Conservation (phyloP, 495 filamentous ascomycete species). For the Aspergillus ellipticus region DNA sequence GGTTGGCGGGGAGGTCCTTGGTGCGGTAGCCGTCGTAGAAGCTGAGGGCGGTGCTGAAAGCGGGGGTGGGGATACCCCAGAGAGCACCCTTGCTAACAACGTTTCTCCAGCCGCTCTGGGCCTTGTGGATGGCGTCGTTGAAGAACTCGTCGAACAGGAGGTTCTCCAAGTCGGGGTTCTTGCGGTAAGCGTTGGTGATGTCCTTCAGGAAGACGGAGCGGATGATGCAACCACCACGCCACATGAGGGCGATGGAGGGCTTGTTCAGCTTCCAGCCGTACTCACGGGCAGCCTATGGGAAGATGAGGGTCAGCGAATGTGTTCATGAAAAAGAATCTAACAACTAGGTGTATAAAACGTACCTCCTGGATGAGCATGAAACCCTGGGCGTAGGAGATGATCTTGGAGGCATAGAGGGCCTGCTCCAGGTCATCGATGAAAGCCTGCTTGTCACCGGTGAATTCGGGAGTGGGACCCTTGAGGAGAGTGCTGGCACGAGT, state of each 20-base stretch:
- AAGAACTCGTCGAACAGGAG: slow-evolving; percentile 98
- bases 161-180: slow-evolving; percentile 94
- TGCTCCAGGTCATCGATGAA: slow-evolving; percentile 97
- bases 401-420: slow-evolving; percentile 98
- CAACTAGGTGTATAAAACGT: slow-evolving; percentile 30
- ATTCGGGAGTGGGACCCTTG: slow-evolving; percentile 69
- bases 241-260: slow-evolving; percentile 99
- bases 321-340: not conserved
- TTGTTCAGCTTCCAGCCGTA: slow-evolving; percentile 99
- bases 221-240: slow-evolving; percentile 99
- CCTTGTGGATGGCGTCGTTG: slow-evolving; percentile 96
- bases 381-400: slow-evolving; percentile 98
- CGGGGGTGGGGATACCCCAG: slow-evolving; percentile 90
- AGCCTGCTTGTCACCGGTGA: slow-evolving; percentile 83
- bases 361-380: slow-evolving; percentile 99
- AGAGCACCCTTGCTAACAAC: slow-evolving; percentile 86
- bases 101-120: slow-evolving; percentile 94
- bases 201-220: slow-evolving; percentile 99
- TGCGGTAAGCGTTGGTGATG: slow-evolving; percentile 95
- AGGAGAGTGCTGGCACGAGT: slow-evolving; percentile 75
- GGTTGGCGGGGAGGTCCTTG: slow-evolving; percentile 91
- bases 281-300: slow-evolving; percentile 77
- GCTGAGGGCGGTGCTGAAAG: slow-evolving; percentile 90
- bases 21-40: slow-evolving; percentile 99
- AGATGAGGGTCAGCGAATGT: not conserved